Base-by-base conservation (phyloP, 495 filamentous ascomycete genomes). In the Xylaria castorea region DNA sequence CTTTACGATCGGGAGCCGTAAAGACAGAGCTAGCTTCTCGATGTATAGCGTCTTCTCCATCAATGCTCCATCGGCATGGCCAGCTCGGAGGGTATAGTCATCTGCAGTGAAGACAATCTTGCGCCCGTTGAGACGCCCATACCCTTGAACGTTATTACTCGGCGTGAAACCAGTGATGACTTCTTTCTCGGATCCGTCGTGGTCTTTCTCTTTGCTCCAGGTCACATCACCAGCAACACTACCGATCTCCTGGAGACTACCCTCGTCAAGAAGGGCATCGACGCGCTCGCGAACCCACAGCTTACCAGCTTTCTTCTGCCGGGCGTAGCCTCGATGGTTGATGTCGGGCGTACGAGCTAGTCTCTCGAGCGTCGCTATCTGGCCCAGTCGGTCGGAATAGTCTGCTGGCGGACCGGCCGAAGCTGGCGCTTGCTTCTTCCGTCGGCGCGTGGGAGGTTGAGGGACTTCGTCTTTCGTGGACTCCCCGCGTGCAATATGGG, bases 251-350 rank as follows among this genome's bases (percentile, higher is more conserved):
- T 81, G 79, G 61, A 90, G 89, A 46, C 78, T 86, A 30, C 81
- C 82, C 25, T 76, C 75, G 71, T 91, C 88, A 11, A 91, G 82
- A 4, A 91, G 82, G 20, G 82, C 75, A 16, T 88, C 83, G 22
- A 91, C 85, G 1, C 89, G 83, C 69, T 91, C 88, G 18, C 88
- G 85, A 0, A 90, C 88, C 89, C 89, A 91, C n/a, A 91, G 82
- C 75, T 91, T 91, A 3, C 89, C 89, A 2, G 88, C 85, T 81
- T 89, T 82, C 66, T 90, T 89, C 76, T 91, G 88, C 1, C 88
- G 84, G 18, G 87, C 73, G 66, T 90, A 91, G 20, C 88, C 89
- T 63, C 85, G 82, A 71, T 86, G 84, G 27, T 80, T 85, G 2
- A 81, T 76, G 61, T 90, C 83, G 12, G 89, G 88, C 0, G 83